These are phyloP conservation scores for Brassica cretica DNA, from an alignment of 345 rosid species.

Conservation along the genomic window DNA sequence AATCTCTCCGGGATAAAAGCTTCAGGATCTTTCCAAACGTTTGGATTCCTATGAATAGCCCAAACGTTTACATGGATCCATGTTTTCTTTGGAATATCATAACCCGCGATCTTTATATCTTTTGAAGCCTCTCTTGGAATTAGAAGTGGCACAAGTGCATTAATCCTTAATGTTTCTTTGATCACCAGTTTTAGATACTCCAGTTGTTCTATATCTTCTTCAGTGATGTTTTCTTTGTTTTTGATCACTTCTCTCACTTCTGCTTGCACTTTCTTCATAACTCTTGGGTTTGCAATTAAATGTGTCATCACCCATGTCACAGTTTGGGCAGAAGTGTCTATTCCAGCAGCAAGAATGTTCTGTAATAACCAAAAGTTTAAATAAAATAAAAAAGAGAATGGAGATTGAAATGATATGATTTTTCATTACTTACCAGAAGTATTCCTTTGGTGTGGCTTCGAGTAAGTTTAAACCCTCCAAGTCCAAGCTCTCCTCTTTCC, in stretches of 20 bases:
- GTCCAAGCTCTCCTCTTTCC: slow-evolving; percentile 34
- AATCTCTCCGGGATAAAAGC: slow-evolving; percentile 35
- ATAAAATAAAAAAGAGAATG: background rate
- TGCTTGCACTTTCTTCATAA: slow-evolving; percentile 26
- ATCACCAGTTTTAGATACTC: slow-evolving; percentile 32
- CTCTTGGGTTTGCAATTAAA: slow-evolving; percentile 33
- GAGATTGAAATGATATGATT: background rate
- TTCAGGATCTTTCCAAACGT: slow-evolving; percentile 34
- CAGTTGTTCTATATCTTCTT: slow-evolving; percentile 33
- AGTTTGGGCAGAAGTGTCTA: slow-evolving; percentile 30
- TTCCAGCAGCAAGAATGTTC: slow-evolving; percentile 31
- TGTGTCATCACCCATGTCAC: slow-evolving; percentile 37
- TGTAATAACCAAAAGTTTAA: background rate
- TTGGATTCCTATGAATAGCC: slow-evolving; percentile 29
- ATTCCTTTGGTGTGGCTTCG: slow-evolving; percentile 49
- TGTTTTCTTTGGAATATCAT: slow-evolving; percentile 32
- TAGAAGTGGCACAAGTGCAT: slow-evolving; percentile 27
- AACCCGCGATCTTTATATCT: slow-evolving; percentile 26
- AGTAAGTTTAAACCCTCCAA: slow-evolving; percentile 30
- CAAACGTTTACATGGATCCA: slow-evolving; percentile 35
- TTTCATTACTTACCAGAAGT: slow-evolving; percentile 38
- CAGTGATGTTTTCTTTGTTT: slow-evolving; percentile 24
- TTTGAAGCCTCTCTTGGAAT: slow-evolving; percentile 33
- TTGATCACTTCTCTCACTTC: slow-evolving; percentile 31
- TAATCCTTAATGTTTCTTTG: slow-evolving; percentile 30